Evolutionary conservation across 306 rosid species (phyloP), one percentile per base, ranked within the genome.

Genomic region (Erythrophleum fordii): DNA sequence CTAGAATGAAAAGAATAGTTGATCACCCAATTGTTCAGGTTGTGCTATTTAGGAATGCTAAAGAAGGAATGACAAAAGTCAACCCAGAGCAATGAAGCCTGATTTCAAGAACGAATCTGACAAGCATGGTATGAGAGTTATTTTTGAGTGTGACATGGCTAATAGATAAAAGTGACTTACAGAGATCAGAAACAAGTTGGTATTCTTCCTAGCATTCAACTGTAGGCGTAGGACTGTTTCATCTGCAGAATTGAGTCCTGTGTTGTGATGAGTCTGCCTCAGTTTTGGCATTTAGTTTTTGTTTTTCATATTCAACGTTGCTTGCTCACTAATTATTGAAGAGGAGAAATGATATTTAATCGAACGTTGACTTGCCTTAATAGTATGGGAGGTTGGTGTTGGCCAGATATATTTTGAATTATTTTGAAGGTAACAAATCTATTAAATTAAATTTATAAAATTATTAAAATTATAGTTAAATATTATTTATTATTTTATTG

Each of bases 151-250:
- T 31, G 72, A 34, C 83, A 77, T 61, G 26, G 22, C 42, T 11
- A 35, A 9, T 2, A 35, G 14, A 35, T 35, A 20, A 42, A 73
- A 56, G 37, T 8, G 25, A 75, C 86, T 82, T 69, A 82, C 77
- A 35, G 53, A 82, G 22, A 77, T 10, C 17, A 29, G 80, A 58
- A 75, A 37, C 56, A 78, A 4, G 76, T 17, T 65, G 72, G 22
- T 28, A 5, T 56, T 71, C 73, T 56, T 58, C 22, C 72, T 72
- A 29, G 45, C 8, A 41, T 48, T 48, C 37, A 5, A 20, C 12
- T 65, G 39, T 41, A 35, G 8, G n/a, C 18, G 46, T 6, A 29
- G 73, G 51, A 29, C 64, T 52, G 71, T 13, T 71, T 51, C 83
- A 18, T 67, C 29, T 41, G 29, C 59, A 79, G 46, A 22, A 23